These are phyloP conservation scores for Geotrichum bryndzae DNA, from an alignment of 1,139 yeast species.

Conservation along the genomic window DNA sequence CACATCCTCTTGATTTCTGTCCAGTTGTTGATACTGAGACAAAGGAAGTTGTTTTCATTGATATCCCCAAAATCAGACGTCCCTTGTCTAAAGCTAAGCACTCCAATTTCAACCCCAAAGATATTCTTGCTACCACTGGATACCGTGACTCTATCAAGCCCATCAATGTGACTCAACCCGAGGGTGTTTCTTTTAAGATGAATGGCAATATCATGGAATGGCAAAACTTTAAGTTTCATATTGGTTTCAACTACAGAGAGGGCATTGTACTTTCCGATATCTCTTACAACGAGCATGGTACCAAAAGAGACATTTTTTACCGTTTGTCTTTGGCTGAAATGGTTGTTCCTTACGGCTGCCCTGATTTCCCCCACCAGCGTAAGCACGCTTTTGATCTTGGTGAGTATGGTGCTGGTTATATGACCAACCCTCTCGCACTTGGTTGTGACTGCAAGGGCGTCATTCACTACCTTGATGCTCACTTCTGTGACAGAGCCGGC, in stretches of 20 bases:
- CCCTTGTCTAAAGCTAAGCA: slow-evolving; percentile 62
- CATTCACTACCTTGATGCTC: slow-evolving; percentile 73
- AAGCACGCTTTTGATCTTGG: slow-evolving; percentile 84
- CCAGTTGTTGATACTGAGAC: slow-evolving; percentile 74
- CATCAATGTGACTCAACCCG: slow-evolving; percentile 67
- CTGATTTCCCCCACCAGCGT: slow-evolving; percentile 75
- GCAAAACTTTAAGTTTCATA: slow-evolving; percentile 71
- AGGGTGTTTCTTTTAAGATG: slow-evolving; percentile 72
- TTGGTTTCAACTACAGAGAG: slow-evolving; percentile 81
- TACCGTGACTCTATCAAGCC: slow-evolving; percentile 59
- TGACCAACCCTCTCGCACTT: slow-evolving; percentile 69
- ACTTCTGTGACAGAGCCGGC: slow-evolving; percentile 60
- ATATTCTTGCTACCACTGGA: slow-evolving; percentile 52
- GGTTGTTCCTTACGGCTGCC: slow-evolving; percentile 81
- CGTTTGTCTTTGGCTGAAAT: slow-evolving; percentile 72
- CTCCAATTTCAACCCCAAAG: slow-evolving; percentile 62
- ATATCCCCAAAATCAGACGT: slow-evolving; percentile 69
- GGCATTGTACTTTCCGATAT: slow-evolving; percentile 75
- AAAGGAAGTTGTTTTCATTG: slow-evolving; percentile 62
- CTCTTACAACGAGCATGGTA: slow-evolving; percentile 67
- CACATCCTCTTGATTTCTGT: slow-evolving; percentile 77
- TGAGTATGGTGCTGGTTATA: slow-evolving; percentile 81
- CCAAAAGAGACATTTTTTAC: slow-evolving; percentile 65
- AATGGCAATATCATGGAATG: slow-evolving; percentile 64
- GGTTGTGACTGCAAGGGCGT: slow-evolving; percentile 86